These are phyloP conservation scores for Ceratonia siliqua DNA, from an alignment of 306 rosid species.

Conservation along the genomic window DNA sequence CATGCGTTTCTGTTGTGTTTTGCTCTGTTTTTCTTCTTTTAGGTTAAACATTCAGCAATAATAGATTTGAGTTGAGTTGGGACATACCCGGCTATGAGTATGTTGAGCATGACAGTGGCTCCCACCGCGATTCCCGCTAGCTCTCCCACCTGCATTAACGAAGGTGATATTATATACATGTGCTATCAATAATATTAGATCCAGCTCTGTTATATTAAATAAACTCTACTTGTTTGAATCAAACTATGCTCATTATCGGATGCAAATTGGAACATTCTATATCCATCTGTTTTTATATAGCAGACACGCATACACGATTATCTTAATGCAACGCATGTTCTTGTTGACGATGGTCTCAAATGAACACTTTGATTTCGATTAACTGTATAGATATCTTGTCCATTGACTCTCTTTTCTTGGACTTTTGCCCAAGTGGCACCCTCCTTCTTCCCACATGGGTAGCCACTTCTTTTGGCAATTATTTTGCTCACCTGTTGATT, in stretches of 20 bases:
- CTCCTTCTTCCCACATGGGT: not conserved
- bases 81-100: slow-evolving; percentile 88
- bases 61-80: not conserved
- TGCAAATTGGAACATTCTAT: slow-evolving; percentile 7
- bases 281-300: not conserved
- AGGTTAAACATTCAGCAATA: not conserved
- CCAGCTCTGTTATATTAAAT: not conserved
- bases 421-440: not conserved
- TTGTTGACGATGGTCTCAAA: not conserved
- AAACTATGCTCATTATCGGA: not conserved
- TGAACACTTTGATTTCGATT: not conserved
- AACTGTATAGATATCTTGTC: not conserved
- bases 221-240: not conserved
- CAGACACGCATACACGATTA: no score
- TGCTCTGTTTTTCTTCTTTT: not conserved
- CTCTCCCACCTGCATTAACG: slow-evolving; percentile 69
- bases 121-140: slow-evolving; percentile 90
- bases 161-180: not conserved
- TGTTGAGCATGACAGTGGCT: slow-evolving; percentile 86
- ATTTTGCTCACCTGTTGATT: no score
- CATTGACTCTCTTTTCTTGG: not conserved
- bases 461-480: no score
- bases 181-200: not conserved
- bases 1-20: no score
- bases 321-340: slow-evolving; percentile 11